Percentiles rank a stretch among this genome's conserved stretches.
These are phyloP conservation scores for Suillus decipiens DNA, from an alignment of 768 basidiomycete genomes.

Conservation along the genomic window DNA sequence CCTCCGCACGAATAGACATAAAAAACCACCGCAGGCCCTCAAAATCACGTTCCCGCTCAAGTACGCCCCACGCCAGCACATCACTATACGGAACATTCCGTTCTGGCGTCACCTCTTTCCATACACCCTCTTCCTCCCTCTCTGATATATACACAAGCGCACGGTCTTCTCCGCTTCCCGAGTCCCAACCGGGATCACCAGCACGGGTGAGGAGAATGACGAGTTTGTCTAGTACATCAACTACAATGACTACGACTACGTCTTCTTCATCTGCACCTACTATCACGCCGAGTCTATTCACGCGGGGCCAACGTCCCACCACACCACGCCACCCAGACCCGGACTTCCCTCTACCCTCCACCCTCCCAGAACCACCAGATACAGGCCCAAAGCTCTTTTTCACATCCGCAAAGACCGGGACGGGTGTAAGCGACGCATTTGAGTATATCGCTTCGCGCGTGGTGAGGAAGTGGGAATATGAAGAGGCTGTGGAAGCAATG, in stretches of 20 bases:
- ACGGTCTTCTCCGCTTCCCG: slow-evolving; percentile 55
- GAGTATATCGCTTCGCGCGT: slow-evolving; percentile 72
- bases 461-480: slow-evolving; percentile 63
- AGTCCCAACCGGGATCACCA: slow-evolving; percentile 30
- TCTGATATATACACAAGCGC: slow-evolving; percentile 65
- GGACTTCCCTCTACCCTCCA: neutral
- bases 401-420: slow-evolving; percentile 78
- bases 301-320: slow-evolving; percentile 33
- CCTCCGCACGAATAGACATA: slow-evolving; percentile 21
- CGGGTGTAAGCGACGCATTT: slow-evolving; percentile 72
- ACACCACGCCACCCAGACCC: slow-evolving; percentile 11
- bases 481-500: slow-evolving; percentile 54
- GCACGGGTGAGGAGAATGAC: slow-evolving; percentile 25
- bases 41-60: slow-evolving; percentile 49
- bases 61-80: slow-evolving; percentile 42
- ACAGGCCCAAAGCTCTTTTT: slow-evolving; percentile 68
- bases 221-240: slow-evolving; percentile 21
- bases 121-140: slow-evolving; percentile 80
- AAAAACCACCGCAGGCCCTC: slow-evolving; percentile 34
- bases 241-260: slow-evolving; percentile 32
- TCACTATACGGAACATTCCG: slow-evolving; percentile 50
- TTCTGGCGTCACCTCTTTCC: slow-evolving; percentile 61
- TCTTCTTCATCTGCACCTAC: slow-evolving; percentile 53
- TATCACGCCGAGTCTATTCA: slow-evolving; percentile 62
- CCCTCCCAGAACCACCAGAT: slow-evolving; percentile 35